These are phyloP conservation scores for Parmales sp. DNA, from an alignment of 108 stramenopile species.

Conservation along the genomic window DNA sequence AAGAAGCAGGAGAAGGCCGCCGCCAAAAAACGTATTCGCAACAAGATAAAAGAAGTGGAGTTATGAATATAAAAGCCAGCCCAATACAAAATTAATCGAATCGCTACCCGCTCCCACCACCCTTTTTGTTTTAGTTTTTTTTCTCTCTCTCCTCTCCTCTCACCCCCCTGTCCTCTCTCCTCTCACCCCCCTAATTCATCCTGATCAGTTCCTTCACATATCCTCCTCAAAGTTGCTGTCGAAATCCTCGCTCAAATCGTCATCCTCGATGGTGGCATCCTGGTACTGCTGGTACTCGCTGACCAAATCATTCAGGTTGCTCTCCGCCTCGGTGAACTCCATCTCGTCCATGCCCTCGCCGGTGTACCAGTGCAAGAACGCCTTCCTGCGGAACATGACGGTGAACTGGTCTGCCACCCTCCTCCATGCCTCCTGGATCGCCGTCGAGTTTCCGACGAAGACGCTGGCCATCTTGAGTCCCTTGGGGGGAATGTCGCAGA, in stretches of 20 bases:
- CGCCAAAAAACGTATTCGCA: no score
- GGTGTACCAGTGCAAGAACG: conserved; percentile 86
- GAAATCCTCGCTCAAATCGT: conserved; percentile 37
- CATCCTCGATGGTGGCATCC: conserved; percentile 67
- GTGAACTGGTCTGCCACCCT: conserved; percentile 80
- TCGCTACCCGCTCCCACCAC: no score
- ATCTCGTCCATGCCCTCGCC: conserved; percentile 91
- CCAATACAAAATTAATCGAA: no score
- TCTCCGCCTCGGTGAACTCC: conserved; percentile 91
- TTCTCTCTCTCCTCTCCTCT: background rate
- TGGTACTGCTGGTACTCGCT: conserved; percentile 94
- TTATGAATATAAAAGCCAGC: no score
- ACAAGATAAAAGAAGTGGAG: no score
- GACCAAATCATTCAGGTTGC: conserved; percentile 89
- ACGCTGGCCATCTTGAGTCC: conserved; percentile 84
- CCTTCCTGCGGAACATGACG: conserved; percentile 88
- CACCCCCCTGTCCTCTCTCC: background rate
- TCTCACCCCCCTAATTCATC: background rate
- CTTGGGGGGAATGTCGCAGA: conserved; percentile 95
- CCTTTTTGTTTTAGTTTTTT: no score
- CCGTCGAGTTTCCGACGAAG: conserved; percentile 90
- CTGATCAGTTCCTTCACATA: background rate
- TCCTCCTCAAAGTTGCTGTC: conserved; percentile 63
- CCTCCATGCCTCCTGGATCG: conserved; percentile 86
- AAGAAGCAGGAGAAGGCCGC: no score